Base-by-base conservation (phyloP, 1,284 basidiomycete species). In the Cutaneotrichosporon sp. region DNA sequence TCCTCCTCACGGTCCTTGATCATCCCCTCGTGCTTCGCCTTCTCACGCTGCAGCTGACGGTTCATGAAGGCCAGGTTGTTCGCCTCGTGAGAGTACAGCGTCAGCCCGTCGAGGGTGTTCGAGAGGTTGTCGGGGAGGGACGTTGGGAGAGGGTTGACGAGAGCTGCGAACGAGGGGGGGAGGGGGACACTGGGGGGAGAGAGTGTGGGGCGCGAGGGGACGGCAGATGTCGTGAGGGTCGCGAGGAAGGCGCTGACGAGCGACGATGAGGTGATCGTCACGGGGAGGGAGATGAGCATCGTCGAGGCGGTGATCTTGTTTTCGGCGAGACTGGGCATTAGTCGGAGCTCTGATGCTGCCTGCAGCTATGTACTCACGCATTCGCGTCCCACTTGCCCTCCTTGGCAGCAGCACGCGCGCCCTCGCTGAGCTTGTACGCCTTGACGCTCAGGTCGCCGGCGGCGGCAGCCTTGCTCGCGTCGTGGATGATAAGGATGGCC, bases 61-160 rank as follows among this genome's bases (percentile, higher is more conserved):
- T 82, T 81, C 67, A 93, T 80, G 80, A 93, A 98, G 45, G 88
- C 91, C 53, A 97, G 82, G 73, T 97, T 97, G 59, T 90, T 88
- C 68, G 91, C 87, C 75, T 96, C 92, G 53, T 88, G 88, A 62
- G 85, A 84, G 79, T 91, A 90, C 55, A 79, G 82, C 71, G 93
- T 90, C 59, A 96, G 79, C 0, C 85, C 83, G 66, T 93, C 88
- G 59, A 89, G 83, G 41, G 93, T 84, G 71, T 86, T 83, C 75
- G 88, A 86, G 60, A 94, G 77, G 71, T 75, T 67, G 19, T 66
- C 58, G 12, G 75, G 69, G 54, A 77, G 71, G 78, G 65, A 85
- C 72, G 56, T 82, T 77, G 57, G 61, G 45, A 72, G 67, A 37
- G 71, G 65, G 64, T 76, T 72, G 57, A 64, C 42, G 44, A 77